A percentile compares a stretch with the other conserved stretches of the same genome.
These are phyloP conservation scores for Trifolium repens DNA, from an alignment of 306 rosid species.

Conservation along the genomic window DNA sequence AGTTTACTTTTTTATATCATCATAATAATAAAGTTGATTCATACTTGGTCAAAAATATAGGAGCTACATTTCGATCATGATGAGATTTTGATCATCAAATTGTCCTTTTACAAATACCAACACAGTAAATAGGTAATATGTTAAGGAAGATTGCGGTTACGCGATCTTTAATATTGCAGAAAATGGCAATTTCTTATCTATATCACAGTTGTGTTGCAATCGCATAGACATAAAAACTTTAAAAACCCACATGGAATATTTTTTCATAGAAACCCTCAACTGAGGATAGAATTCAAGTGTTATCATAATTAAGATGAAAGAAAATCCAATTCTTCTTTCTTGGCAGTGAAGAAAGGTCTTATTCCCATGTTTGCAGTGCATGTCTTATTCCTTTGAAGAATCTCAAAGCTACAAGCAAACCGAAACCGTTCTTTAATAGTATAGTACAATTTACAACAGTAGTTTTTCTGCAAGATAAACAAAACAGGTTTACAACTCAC, in stretches of 20 bases:
- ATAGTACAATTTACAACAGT: slow-evolving; percentile 2
- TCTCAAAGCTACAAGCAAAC: neutral
- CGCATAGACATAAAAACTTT: too few species aligned
- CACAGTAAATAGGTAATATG: neutral
- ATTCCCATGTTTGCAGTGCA: neutral
- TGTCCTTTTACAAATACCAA: slow-evolving; percentile 1
- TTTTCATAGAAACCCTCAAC: neutral
- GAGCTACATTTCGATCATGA: slow-evolving; percentile 12
- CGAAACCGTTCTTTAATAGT: neutral
- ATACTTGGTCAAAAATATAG: slow-evolving; percentile 8
- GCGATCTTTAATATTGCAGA: too few species aligned
- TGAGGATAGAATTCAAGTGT: neutral
- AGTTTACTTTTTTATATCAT: slow-evolving; percentile 15
- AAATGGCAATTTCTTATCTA: too few species aligned
- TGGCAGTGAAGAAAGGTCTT: neutral
- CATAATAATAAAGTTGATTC: neutral
- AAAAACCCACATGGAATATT: too few species aligned
- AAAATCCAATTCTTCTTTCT: neutral
- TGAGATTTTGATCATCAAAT: slow-evolving; percentile 4
- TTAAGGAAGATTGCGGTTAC: too few species aligned
- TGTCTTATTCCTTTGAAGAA: neutral
- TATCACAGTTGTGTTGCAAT: too few species aligned
- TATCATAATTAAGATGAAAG: neutral
- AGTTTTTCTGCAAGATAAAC: slow-evolving; percentile 7
- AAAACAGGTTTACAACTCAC: neutral